These are phyloP conservation scores for Achaetomiella virescens DNA, from an alignment of 495 filamentous ascomycete genomes.

Conservation along the genomic window DNA sequence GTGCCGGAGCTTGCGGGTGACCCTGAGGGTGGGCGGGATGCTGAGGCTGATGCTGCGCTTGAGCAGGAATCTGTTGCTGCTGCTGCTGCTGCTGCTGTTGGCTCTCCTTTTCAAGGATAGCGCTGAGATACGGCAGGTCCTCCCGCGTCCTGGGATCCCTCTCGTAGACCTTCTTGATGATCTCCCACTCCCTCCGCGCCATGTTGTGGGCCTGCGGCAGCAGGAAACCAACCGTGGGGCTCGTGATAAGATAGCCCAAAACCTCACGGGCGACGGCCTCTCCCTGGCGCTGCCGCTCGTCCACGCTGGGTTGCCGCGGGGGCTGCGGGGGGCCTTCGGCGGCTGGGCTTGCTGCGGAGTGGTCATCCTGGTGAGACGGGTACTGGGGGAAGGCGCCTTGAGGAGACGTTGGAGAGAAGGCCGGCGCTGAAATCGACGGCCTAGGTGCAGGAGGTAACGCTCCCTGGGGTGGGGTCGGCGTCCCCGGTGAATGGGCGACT, in stretches of 20 bases:
- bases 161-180: conserved; percentile 54
- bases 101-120: conserved; percentile 39
- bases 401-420: conserved; percentile 45
- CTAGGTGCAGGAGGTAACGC: conserved; percentile 20
- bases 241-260: conserved; percentile 51
- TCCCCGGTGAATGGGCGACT: conserved; percentile 16
- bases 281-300: conserved; percentile 32
- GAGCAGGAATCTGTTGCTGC: conserved; percentile 2
- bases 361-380: conserved; percentile 27
- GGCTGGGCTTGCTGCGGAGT: conserved; percentile 30
- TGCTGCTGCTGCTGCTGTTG: conserved; percentile 7
- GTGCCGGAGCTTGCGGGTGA: background rate
- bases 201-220: conserved; percentile 59
- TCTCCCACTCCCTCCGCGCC: conserved; percentile 54
- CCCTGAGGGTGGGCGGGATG: conserved; percentile 2
- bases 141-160: conserved; percentile 44
- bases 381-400: conserved; percentile 34
- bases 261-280: conserved; percentile 50
- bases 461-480: conserved; percentile 21
- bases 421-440: conserved; percentile 38
- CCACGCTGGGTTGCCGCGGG: conserved; percentile 3
- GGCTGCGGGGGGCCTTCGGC: conserved; percentile 20
- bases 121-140: conserved; percentile 44
- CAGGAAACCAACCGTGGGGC: conserved; percentile 60
- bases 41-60: conserved; percentile 4